Percentiles rank a stretch among this genome's conserved stretches.
These are phyloP conservation scores for Castanea crenata DNA, from an alignment of 306 rosid genomes.

Conservation along the genomic window DNA sequence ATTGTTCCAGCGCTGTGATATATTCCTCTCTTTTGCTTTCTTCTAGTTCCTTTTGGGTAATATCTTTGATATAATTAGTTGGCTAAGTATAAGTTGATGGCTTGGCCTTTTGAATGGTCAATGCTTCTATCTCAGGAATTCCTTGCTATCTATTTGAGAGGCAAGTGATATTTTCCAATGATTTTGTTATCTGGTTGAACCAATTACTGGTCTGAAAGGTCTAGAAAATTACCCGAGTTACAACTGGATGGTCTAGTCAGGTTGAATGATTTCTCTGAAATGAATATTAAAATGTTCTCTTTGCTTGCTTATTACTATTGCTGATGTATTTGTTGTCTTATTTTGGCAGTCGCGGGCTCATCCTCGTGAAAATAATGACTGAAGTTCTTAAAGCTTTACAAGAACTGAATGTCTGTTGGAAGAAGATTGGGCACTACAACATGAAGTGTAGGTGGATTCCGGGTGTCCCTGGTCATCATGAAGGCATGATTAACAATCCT, in stretches of 20 bases:
- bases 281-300: neutral
- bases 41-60: neutral
- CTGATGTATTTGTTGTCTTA: constrained; percentile 18
- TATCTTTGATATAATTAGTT: neutral
- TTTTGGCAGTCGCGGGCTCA: constrained; percentile 73
- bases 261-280: neutral
- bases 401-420: constrained; percentile 87
- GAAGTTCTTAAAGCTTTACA: constrained; percentile 93
- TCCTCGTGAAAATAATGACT: constrained; percentile 93
- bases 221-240: neutral
- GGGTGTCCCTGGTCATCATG: constrained; percentile 48
- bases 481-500: constrained; percentile 62
- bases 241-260: neutral
- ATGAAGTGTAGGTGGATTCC: constrained; percentile 90
- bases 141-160: constrained; percentile 10
- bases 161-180: constrained; percentile 17
- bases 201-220: constrained; percentile 2
- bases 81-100: constrained; percentile 4
- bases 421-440: constrained; percentile 94
- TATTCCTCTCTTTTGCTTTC: neutral
- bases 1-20: neutral
- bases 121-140: constrained; percentile 14
- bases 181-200: constrained; percentile 19
- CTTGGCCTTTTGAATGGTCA: constrained; percentile 11
- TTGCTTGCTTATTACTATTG: constrained; percentile 12